Percentiles rank a stretch among this genome's conserved stretches.
Evolutionary conservation across 495 filamentous ascomycete genomes (phyloP).

Genomic region (Coniosporium apollinis): DNA sequence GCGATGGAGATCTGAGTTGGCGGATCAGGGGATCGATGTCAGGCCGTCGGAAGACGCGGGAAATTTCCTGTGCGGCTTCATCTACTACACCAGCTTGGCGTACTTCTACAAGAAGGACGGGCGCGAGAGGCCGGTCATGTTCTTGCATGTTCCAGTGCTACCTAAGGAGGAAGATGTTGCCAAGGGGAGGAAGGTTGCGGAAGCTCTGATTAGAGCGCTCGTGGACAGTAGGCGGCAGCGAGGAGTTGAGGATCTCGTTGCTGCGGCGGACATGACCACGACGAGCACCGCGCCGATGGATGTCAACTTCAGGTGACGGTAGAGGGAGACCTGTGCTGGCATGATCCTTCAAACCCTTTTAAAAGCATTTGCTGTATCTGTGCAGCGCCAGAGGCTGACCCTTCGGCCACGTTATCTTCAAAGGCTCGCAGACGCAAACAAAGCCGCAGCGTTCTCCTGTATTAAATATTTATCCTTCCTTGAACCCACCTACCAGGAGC

Average conservation of each 20-base stretch:
- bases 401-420: neutral
- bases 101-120: slow-evolving; percentile 16
- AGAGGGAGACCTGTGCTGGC: neutral
- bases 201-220: slow-evolving; percentile 54
- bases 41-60: slow-evolving; percentile 60
- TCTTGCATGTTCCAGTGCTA: slow-evolving; percentile 62
- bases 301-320: neutral
- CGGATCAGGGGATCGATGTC: slow-evolving; percentile 32
- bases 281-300: neutral
- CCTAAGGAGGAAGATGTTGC: slow-evolving; percentile 36
- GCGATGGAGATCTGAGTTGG: slow-evolving; percentile 34
- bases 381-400: neutral
- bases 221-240: slow-evolving; percentile 25
- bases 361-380: neutral
- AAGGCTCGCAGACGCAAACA: no score
- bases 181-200: slow-evolving; percentile 42
- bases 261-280: neutral
- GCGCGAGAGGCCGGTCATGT: slow-evolving; percentile 40
- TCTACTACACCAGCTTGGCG: slow-evolving; percentile 61
- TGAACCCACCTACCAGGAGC: neutral
- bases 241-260: neutral
- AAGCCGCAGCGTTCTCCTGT: neutral
- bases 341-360: neutral
- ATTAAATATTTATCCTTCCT: neutral
- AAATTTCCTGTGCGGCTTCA: slow-evolving; percentile 73